Conservation (phyloP, 805 yeast species). For the Ascoidea rubescens region DNA sequence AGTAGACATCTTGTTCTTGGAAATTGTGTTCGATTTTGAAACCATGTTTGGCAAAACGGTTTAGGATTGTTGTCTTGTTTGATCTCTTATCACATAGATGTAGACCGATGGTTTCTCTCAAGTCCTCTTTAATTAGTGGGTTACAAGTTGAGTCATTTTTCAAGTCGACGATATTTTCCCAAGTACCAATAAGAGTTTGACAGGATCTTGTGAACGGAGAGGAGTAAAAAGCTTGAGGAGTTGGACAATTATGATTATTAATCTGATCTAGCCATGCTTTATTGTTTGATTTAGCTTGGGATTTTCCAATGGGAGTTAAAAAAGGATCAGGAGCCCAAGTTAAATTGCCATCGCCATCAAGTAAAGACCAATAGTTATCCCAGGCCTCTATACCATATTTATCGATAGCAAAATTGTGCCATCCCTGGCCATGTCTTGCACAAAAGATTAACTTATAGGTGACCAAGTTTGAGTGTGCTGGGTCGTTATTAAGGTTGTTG, state of each 20-base stretch:
- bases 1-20: conserved; percentile 30
- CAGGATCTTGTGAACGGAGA: conserved; percentile 40
- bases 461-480: conserved; percentile 14
- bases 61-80: conserved; percentile 22
- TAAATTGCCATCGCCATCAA: conserved; percentile 39
- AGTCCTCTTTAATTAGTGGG: conserved; percentile 19
- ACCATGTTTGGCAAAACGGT: conserved; percentile 23
- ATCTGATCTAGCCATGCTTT: conserved; percentile 26
- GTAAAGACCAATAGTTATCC: conserved; percentile 38
- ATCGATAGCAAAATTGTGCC: conserved; percentile 40
- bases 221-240: conserved; percentile 30
- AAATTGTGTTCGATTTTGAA: conserved; percentile 27
- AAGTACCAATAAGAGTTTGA: conserved; percentile 34
- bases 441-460: conserved; percentile 34
- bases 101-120: conserved; percentile 35
- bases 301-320: conserved; percentile 38
- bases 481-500: conserved; percentile 20
- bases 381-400: conserved; percentile 45
- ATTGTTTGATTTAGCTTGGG: conserved; percentile 40
- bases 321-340: conserved; percentile 49
- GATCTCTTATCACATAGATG: conserved; percentile 36
- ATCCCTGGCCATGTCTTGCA: conserved; percentile 63
- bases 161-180: conserved; percentile 22
- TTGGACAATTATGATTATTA: conserved; percentile 28
- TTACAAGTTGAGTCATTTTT: conserved; percentile 1